Evolutionary conservation across 2,329 filamentous ascomycete species (phyloP).

Genomic region (Pseudogymnoascus sp.): DNA sequence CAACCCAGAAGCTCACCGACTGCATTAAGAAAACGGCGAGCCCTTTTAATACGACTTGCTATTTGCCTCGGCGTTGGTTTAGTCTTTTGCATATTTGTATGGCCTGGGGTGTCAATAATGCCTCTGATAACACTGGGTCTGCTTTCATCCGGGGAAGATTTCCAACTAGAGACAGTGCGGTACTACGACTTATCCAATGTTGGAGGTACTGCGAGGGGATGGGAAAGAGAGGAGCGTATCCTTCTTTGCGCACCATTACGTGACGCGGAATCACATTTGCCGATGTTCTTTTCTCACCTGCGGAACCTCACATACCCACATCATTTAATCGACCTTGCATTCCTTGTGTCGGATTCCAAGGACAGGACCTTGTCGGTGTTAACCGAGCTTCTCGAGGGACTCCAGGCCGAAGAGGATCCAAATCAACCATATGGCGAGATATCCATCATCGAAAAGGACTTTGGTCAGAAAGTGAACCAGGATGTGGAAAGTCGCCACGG

Average conservation of each 20-base stretch:
- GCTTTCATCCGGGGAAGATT: slow-evolving; percentile 57
- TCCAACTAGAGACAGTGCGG: slow-evolving; percentile 86
- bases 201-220: slow-evolving; percentile 83
- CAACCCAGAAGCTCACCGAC: slow-evolving; percentile 72
- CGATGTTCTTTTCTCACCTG: slow-evolving; percentile 98
- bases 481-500: slow-evolving; percentile 96
- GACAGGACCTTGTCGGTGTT: slow-evolving; percentile 78
- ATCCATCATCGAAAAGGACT: slow-evolving; percentile 97
- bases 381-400: slow-evolving; percentile 63
- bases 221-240: slow-evolving; percentile 94
- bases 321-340: slow-evolving; percentile 90
- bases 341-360: slow-evolving; percentile 94
- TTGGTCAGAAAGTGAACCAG: slow-evolving; percentile 95
- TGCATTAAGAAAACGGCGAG: slow-evolving; percentile 64
- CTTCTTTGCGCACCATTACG: slow-evolving; percentile 88
- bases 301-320: slow-evolving; percentile 96
- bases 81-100: slow-evolving; percentile 67
- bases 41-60: slow-evolving; percentile 62
- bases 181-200: slow-evolving; percentile 95
- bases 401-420: slow-evolving; percentile 74
- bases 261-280: slow-evolving; percentile 83
- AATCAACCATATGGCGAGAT: slow-evolving; percentile 89
- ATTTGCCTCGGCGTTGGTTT: slow-evolving; percentile 51
- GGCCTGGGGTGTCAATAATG: slow-evolving; percentile 56
- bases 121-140: slow-evolving; percentile 64